Percentiles rank a stretch among this genome's conserved stretches.
Conservation (phyloP, 2,329 filamentous ascomycete genomes). For the Penicillium aurantiogriseum region DNA sequence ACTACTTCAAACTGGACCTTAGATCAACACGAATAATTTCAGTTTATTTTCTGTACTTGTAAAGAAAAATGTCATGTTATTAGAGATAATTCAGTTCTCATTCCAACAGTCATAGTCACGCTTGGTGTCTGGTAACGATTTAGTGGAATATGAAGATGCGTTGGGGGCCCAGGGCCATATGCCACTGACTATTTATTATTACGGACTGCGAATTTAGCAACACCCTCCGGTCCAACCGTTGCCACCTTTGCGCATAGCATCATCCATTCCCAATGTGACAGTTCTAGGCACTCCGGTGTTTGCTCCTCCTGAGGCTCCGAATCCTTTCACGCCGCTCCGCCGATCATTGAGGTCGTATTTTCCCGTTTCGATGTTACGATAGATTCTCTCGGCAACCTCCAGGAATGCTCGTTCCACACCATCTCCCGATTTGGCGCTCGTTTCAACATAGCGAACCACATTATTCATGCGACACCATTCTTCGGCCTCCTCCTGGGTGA, state of each 20-base stretch:
- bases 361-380: slow-evolving; percentile 92
- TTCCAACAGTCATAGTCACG: neutral
- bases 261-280: slow-evolving; percentile 47
- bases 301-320: slow-evolving; percentile 41
- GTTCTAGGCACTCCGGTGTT: slow-evolving; percentile 39
- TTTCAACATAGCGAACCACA: slow-evolving; percentile 92
- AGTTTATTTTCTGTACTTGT: neutral
- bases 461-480: slow-evolving; percentile 85
- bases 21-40: neutral
- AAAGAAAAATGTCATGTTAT: neutral
- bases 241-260: slow-evolving; percentile 46
- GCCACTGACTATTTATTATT: neutral
- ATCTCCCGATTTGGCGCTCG: slow-evolving; percentile 90
- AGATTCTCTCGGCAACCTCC: slow-evolving; percentile 91
- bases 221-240: slow-evolving; percentile 39
- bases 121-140: neutral
- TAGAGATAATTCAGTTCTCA: neutral
- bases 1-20: neutral
- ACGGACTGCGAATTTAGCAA: slow-evolving; percentile 31
- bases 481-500: slow-evolving; percentile 78
- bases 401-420: slow-evolving; percentile 92
- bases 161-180: neutral
- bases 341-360: slow-evolving; percentile 93
- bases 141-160: neutral
- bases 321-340: slow-evolving; percentile 81